Base-by-base conservation (phyloP, 148 eudicot species). In the Nepenthes mirabilis region DNA sequence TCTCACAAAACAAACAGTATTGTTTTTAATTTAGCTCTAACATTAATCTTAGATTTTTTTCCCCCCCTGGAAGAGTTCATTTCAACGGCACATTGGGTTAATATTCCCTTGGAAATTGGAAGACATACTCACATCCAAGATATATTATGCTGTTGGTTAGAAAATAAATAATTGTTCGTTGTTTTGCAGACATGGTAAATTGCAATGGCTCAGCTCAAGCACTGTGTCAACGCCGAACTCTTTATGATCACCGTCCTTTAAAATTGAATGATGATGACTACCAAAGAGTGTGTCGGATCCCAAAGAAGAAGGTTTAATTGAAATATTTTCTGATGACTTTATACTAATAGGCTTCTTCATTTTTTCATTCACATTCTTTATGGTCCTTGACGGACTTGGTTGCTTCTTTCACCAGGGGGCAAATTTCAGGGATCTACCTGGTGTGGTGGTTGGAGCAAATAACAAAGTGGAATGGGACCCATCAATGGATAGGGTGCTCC, bases 381-480 rank as follows among this genome's bases (percentile, higher is more conserved):
- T 9, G 57, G 68, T 45, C 8, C 57, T 51, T 70, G 73, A 61
- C 57, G 14, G 2, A 7, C 6, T 0, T 33, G 3, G 2, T 55
- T 55, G 9, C 33, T 55, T 33, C 1, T 6, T 13, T 52, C n/a
- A 52, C 6, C n/a, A 93, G 99, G 99, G 95, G 3, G 96, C 98
- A 55, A 86, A 86, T 55, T 93, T 83, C 43, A 73, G 96, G 56
- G 71, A 93, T 62, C 56, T 93, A 6, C 69, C 71, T 33, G 99
- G 99, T 35, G 87, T 93, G 14, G 59, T 62, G 49, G 89, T 88
- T 14, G 65, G 82, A 33, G 13, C 34, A 32, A 79, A 82, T 43
- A 93, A 88, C 2, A 79, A 66, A 59, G 95, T 82, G 9, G 72
- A 75, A 47, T 84, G 70, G 80, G 96, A 93, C 50, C 88, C 91